Percentiles rank a stretch among this genome's conserved stretches.
Evolutionary conservation across 768 basidiomycete genomes (phyloP).

Genomic region (Holtermannia corniformis): DNA sequence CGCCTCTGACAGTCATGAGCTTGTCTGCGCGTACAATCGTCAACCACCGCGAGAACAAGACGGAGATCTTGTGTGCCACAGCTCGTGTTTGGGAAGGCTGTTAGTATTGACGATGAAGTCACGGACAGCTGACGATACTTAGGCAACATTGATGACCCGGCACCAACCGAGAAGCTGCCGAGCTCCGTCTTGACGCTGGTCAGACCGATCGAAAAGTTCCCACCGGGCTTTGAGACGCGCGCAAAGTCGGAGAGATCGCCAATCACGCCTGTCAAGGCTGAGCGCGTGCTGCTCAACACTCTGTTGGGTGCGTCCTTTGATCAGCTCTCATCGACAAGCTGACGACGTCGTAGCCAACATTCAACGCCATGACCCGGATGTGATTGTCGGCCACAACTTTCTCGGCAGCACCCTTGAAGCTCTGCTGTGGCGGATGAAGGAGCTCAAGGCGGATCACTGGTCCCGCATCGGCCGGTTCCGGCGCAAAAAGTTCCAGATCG

Average conservation of each 20-base stretch:
- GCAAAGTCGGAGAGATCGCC: constrained; percentile 54
- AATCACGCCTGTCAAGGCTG: constrained; percentile 67
- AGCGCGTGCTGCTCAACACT: constrained; percentile 73
- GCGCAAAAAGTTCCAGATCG: constrained; percentile 53
- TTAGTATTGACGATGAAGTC: constrained; percentile 39
- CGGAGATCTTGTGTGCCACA: constrained; percentile 82
- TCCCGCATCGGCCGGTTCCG: constrained; percentile 86
- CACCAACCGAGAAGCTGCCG: constrained; percentile 74
- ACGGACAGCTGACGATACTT: background rate
- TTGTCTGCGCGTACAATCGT: constrained; percentile 80
- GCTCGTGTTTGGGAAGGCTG: constrained; percentile 72
- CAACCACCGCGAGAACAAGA: constrained; percentile 85
- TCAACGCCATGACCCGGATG: constrained; percentile 81
- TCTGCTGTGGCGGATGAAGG: constrained; percentile 78
- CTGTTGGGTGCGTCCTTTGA: constrained; percentile 53
- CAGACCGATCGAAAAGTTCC: constrained; percentile 78
- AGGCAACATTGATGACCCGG: constrained; percentile 86
- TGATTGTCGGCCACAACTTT: constrained; percentile 91
- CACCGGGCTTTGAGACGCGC: constrained; percentile 65
- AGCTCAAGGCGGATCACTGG: constrained; percentile 86
- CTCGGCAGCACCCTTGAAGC: constrained; percentile 81
- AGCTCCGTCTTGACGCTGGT: constrained; percentile 80
- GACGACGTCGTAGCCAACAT: constrained; percentile 55
- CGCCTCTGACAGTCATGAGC: constrained; percentile 84
- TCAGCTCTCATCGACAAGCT: background rate